Evolutionary conservation across 2,329 filamentous ascomycete genomes (phyloP).

Genomic region (Colletotrichum zoysiae): DNA sequence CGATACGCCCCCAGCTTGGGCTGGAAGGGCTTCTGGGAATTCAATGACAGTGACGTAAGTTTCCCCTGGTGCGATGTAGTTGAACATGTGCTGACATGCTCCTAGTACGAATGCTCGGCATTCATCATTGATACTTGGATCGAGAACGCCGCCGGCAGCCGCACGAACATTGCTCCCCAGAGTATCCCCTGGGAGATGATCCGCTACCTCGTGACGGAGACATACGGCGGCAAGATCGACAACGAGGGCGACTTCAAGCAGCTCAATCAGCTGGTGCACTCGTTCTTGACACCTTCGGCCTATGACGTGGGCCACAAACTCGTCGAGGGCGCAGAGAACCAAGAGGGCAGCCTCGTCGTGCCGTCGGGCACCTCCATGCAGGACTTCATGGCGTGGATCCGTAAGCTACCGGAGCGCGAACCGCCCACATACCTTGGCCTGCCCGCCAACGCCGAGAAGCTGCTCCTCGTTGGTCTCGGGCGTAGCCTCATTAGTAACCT

Average conservation of each 20-base stretch:
- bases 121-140: constrained; percentile 98
- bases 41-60: constrained; percentile 98
- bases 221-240: constrained; percentile 98
- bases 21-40: constrained; percentile 99
- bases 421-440: constrained; percentile 95
- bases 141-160: constrained; percentile 82
- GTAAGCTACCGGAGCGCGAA: constrained; percentile 91
- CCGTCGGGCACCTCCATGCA: constrained; percentile 85
- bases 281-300: constrained; percentile 85
- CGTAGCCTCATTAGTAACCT: constrained; percentile 86
- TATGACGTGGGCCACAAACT: constrained; percentile 95
- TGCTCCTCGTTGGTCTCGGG: constrained; percentile 90
- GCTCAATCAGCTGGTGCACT: constrained; percentile 79
- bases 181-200: constrained; percentile 99
- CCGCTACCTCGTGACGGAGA: constrained; percentile 89
- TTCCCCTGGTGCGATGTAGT: constrained; percentile 18
- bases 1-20: constrained; percentile 94
- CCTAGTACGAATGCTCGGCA: constrained; percentile 93
- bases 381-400: constrained; percentile 93
- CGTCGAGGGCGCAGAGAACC: constrained; percentile 73
- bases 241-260: constrained; percentile 85
- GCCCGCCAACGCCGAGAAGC: constrained; percentile 95
- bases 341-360: constrained; percentile 75
- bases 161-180: constrained; percentile 91
- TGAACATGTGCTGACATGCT: constrained; percentile 43